Evolutionary conservation across 2,329 filamentous ascomycete genomes (phyloP), one percentile per base, ranked within the genome.

Genomic region (Ilyonectria sp.): DNA sequence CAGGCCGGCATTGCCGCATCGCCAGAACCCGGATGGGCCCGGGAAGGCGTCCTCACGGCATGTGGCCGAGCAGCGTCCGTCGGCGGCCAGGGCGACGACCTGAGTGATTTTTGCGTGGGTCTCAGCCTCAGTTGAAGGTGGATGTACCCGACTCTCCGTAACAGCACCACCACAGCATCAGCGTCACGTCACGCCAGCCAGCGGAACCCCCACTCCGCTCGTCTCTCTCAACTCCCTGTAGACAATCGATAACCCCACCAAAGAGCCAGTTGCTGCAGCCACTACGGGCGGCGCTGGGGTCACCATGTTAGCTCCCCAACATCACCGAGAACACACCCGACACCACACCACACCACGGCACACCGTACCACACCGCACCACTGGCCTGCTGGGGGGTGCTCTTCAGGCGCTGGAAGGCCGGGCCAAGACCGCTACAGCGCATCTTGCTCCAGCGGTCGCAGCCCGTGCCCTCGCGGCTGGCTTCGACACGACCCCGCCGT

Each of bases 1-100:
- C 53, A 57, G 59, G 29, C 40, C 52, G 58, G 37, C 17, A 61
- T 54, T 62, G 46, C 63, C 59, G 58, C 60, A 62, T 66, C 54
- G 66, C 58, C 58, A 60, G 57, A 60, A 65, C 57, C 62, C 66
- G 66, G 66, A 58, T 63, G 56, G 60, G 57, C 55, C 62, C 55
- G 56, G 60, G 57, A 65, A 31, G 33, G 13, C 33, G 50, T 33
- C 31, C 31, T 37, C 31, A 63, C 64, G 60, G 60, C 33, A 67
- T 59, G 47, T 63, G 55, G 21, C 64, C 64, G 59, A 63, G 59
- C 15, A 47, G 50, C 29, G 29, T 53, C 50, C 13, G 26, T n/a
- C 17, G 11, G 19, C 19, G 46, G 50, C 50, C 50, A 31, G 37
- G 47, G 15, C 8, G 47, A 53, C 35, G 40, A 53, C 8, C 44